Percentiles rank a stretch among this genome's conserved stretches.
These are phyloP conservation scores for Coemansia aciculifera DNA, from an alignment of 192 early-diverging fungal species.

Conservation along the genomic window DNA sequence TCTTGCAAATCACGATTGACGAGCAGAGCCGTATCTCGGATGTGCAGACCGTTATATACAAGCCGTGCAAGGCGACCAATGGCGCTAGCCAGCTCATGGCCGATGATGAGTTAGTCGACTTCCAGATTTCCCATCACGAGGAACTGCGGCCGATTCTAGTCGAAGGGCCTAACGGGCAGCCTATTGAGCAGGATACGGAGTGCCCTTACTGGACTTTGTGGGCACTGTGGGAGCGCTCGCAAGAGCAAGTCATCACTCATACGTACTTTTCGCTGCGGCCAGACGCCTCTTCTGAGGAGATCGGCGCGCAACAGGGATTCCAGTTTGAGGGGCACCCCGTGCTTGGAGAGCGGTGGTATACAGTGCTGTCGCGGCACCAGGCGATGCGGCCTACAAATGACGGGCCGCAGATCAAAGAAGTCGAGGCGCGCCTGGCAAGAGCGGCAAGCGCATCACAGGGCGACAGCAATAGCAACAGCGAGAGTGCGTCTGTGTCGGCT, in stretches of 20 bases:
- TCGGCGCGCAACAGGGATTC: slow-evolving; percentile 4
- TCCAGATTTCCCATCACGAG: slow-evolving; percentile 35
- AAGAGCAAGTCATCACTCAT: slow-evolving; percentile 41
- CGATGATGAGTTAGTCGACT: slow-evolving; percentile 50
- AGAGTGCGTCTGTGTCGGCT: not conserved
- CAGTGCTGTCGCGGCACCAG: slow-evolving; percentile 32
- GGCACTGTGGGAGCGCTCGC: slow-evolving; percentile 52
- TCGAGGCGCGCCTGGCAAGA: slow-evolving; percentile 34
- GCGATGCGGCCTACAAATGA: slow-evolving; percentile 25
- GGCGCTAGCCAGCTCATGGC: slow-evolving; percentile 53
- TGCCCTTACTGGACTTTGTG: slow-evolving; percentile 46
- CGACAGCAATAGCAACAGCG: not conserved
- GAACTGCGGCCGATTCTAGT: slow-evolving; percentile 22
- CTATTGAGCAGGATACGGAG: slow-evolving; percentile 14
- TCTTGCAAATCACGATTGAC: slow-evolving; percentile 30
- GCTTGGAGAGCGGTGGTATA: slow-evolving; percentile 51
- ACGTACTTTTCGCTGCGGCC: slow-evolving; percentile 42
- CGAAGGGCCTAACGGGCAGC: slow-evolving; percentile 26
- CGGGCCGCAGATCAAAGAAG: slow-evolving; percentile 36
- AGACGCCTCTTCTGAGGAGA: not conserved
- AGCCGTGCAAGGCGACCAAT: slow-evolving; percentile 45
- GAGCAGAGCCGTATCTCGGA: slow-evolving; percentile 17
- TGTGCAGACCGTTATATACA: slow-evolving; percentile 48
- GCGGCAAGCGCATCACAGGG: not conserved
- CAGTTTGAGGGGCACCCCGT: slow-evolving; percentile 36